Percentiles rank a stretch among this genome's conserved stretches.
phyloP scores from a whole-genome alignment of 305 asterid species.

The Fraxinus angustifolia region DNA sequence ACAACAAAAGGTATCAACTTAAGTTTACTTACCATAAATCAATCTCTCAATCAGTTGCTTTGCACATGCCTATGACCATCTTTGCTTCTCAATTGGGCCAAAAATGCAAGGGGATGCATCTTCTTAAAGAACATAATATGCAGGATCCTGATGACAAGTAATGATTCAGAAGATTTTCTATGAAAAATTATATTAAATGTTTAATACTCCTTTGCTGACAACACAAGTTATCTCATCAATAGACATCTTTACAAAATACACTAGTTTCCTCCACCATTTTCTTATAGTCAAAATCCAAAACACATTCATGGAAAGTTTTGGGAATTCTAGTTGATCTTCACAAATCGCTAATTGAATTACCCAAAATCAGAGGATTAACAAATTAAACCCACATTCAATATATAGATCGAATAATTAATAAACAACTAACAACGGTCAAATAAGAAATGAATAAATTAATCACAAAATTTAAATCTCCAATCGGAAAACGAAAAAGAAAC shows the following conservation, averaged over 20 bases:
- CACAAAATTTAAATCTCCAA: neutral
- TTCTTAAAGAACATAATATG: too few relatives aligned
- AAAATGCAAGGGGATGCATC: too few relatives aligned
- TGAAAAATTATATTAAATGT: too few relatives aligned
- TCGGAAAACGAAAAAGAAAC: neutral
- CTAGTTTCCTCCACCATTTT: neutral
- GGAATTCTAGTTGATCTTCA: neutral
- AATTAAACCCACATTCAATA: neutral
- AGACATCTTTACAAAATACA: neutral
- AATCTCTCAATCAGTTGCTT: too few relatives aligned
- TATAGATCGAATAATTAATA: neutral
- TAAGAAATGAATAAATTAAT: neutral
- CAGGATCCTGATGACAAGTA: too few relatives aligned
- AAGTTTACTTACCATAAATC: too few relatives aligned
- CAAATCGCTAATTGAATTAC: neutral
- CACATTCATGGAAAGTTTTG: neutral
- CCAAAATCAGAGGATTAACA: neutral
- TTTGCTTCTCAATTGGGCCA: too few relatives aligned
- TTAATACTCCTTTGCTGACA: conserved; percentile 16
- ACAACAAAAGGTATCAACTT: too few relatives aligned
- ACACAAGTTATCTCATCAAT: neutral
- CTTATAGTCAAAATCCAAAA: neutral
- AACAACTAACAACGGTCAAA: neutral
- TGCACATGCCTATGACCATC: too few relatives aligned
- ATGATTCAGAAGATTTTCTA: too few relatives aligned